Conservation (phyloP, 108 stramenopile genomes). For the Nannochloropsis gaditana region DNA sequence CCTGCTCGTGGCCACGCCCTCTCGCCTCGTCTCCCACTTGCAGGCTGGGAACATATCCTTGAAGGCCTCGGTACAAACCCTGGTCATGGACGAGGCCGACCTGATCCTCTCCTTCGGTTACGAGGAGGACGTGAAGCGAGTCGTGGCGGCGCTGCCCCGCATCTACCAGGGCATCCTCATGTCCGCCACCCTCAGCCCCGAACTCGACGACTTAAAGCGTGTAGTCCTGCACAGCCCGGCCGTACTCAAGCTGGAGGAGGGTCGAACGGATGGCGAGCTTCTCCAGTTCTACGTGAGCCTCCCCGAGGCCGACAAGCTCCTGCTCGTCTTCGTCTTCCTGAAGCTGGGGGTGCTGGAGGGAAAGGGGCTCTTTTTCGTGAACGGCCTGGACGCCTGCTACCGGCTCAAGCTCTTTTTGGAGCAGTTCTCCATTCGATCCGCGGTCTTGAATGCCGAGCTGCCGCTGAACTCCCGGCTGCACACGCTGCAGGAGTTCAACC, state of each 20-base stretch:
- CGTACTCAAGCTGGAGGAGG: conserved; percentile 84
- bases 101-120: conserved; percentile 92
- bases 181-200: conserved; percentile 88
- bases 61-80: conserved; percentile 65
- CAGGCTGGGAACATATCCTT: conserved; percentile 54
- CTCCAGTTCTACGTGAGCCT: conserved; percentile 79
- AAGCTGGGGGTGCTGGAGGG: conserved; percentile 87
- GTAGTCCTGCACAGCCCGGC: conserved; percentile 87
- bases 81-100: conserved; percentile 98
- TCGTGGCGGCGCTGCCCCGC: conserved; percentile 74
- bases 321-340: conserved; percentile 77
- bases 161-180: conserved; percentile 94
- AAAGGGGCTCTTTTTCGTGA: conserved; percentile 94
- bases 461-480: conserved; percentile 84
- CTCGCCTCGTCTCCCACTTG: conserved; percentile 50
- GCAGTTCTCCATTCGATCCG: conserved; percentile 88
- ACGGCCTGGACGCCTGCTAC: conserved; percentile 81
- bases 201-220: conserved; percentile 78
- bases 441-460: conserved; percentile 91
- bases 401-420: conserved; percentile 92
- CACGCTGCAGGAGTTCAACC: conserved; percentile 92
- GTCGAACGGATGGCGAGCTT: conserved; percentile 61
- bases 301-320: conserved; percentile 70
- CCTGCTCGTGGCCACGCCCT: conserved; percentile 56
- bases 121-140: conserved; percentile 75